These are phyloP conservation scores for Lipomyces sp. DNA, from an alignment of 805 yeast genomes.

Conservation along the genomic window DNA sequence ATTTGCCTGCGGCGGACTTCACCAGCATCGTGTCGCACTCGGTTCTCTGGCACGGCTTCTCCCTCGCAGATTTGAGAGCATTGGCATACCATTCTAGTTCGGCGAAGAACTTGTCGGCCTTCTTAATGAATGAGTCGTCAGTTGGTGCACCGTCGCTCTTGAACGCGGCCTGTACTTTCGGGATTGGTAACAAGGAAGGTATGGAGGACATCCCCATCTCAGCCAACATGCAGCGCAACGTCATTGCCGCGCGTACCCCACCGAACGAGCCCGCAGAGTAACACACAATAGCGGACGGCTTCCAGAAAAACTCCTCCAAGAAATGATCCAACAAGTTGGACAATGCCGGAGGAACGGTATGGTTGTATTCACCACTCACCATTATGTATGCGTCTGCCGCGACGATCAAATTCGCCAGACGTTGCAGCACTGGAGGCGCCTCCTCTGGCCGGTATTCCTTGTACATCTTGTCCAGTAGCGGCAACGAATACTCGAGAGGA, in stretches of 20 bases:
- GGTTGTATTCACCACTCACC: slow-evolving; percentile 9
- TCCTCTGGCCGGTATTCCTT: slow-evolving; percentile 9
- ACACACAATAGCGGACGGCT: slow-evolving; percentile 7
- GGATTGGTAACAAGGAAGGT: slow-evolving; percentile 4
- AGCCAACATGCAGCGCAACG: neutral
- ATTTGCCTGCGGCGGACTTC: neutral
- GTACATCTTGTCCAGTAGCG: slow-evolving; percentile 6
- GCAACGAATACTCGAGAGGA: slow-evolving; percentile 7
- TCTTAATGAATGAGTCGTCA: neutral
- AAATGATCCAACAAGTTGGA: slow-evolving; percentile 2
- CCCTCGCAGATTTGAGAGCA: neutral
- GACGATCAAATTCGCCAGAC: neutral
- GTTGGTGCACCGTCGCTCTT: slow-evolving; percentile 1
- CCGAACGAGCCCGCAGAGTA: slow-evolving; percentile 8
- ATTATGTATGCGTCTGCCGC: slow-evolving; percentile 5
- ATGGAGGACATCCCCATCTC: slow-evolving; percentile 4
- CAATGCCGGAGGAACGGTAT: slow-evolving; percentile 1
- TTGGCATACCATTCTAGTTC: slow-evolving; percentile 6
- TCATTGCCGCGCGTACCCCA: slow-evolving; percentile 10
- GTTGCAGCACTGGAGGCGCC: slow-evolving; percentile 4
- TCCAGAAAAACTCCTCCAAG: slow-evolving; percentile 8
- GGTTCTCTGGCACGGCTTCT: neutral
- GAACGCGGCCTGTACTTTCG: slow-evolving; percentile 3
- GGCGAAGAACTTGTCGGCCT: neutral
- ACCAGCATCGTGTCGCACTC: slow-evolving; percentile 9